These are phyloP conservation scores for Flaveria ramosissima DNA, from an alignment of 129 eudicot genomes.

Conservation along the genomic window DNA sequence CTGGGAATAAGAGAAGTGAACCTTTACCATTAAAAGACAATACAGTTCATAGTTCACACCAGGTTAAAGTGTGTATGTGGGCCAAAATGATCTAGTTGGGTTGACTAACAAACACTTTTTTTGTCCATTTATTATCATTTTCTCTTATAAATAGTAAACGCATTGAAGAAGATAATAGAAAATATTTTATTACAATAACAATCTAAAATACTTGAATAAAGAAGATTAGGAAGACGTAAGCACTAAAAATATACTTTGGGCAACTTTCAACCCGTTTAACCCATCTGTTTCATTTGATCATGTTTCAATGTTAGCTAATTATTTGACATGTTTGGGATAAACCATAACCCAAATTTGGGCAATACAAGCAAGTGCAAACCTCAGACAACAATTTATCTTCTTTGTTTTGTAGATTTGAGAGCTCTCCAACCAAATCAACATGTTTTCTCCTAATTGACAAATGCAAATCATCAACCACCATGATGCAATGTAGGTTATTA, in stretches of 20 bases:
- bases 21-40: neutral
- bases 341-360: neutral
- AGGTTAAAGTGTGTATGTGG: neutral
- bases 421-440: neutral
- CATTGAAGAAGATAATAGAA: neutral
- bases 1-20: neutral
- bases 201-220: neutral
- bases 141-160: neutral
- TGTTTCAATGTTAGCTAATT: neutral
- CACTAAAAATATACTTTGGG: neutral
- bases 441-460: constrained; percentile 55
- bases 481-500: neutral
- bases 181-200: neutral
- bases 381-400: constrained; percentile 1
- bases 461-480: constrained; percentile 11
- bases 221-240: neutral
- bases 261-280: neutral
- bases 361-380: constrained; percentile 7
- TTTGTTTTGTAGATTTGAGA: constrained; percentile 2
- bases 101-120: neutral
- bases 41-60: neutral
- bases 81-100: neutral
- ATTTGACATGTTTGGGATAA: neutral
- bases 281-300: neutral
- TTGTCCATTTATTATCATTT: neutral